Base-by-base conservation (phyloP, 768 basidiomycete species). In the Mycena alexandri region DNA sequence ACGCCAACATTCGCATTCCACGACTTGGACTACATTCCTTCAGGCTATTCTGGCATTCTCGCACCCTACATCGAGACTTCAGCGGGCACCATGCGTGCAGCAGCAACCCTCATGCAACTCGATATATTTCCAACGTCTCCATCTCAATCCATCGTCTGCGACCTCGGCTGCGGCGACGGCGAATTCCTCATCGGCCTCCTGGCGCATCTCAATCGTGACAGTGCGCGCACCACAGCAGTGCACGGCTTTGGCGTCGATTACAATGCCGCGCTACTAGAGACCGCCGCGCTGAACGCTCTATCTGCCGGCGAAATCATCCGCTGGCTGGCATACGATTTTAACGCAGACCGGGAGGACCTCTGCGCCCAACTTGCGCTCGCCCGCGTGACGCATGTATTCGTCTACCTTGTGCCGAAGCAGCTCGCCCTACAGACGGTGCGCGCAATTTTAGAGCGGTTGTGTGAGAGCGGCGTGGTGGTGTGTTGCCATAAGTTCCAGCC, bases 401-500 rank as follows among this genome's bases (percentile, higher is more conserved):
- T 65, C 8, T 65, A 65, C 43, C 63, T 65, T 22, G 63, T 65
- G 22, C 63, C 63, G 56, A 65, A 65, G 50, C 63, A 65, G 50
- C 55, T 65, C 10, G 63, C 63, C 10, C 21, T 65, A 16, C 19
- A 19, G 50, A 65, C 63, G 33, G 63, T 65, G 63, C 47, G 63
- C 5, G 5, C 17, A n/a, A 65, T 65, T 21, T 25, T 65, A 48
- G 58, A 56, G 50, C 25, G 43, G 21, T 19, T 65, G 50, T 59
- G 33, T 22, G 63, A 44, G 47, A 53, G 38, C 17, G 63, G 63
- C 9, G 63, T 58, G n/a, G 50, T 65, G 56, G 42, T 65, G 10
- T 65, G 63, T 22, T 65, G 56, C 12, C 63, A 65, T 13, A 65
- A 65, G 42, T 65, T 65, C 42, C 63, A 65, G 50, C 63, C 56